phyloP scores from a whole-genome alignment of 169 alveolate species.

The Fabrea salina region DNA sequence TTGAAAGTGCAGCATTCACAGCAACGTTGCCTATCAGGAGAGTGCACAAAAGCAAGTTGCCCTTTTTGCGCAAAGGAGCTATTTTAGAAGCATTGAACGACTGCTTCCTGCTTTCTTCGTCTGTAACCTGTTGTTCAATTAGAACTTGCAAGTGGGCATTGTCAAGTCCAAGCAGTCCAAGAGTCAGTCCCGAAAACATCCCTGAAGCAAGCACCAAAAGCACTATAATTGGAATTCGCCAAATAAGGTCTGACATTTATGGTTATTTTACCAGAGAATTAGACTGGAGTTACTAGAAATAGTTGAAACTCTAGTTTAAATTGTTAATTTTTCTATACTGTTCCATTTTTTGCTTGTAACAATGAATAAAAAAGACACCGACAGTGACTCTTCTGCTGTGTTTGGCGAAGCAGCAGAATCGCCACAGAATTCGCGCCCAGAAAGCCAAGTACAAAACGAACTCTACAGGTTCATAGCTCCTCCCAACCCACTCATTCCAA shows the following conservation, averaged over 20 bases:
- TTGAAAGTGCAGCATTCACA: constrained; percentile 54
- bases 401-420: too few relatives aligned
- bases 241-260: constrained; percentile 33
- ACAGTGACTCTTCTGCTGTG: too few relatives aligned
- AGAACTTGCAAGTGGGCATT: constrained; percentile 43
- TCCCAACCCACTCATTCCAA: constrained; percentile 24
- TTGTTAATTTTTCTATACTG: too few relatives aligned
- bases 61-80: constrained; percentile 51
- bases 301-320: too few relatives aligned
- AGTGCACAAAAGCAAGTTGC: constrained; percentile 60
- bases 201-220: constrained; percentile 34
- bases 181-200: constrained; percentile 59
- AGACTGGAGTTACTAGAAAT: too few relatives aligned
- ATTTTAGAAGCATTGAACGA: constrained; percentile 48
- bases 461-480: constrained; percentile 27
- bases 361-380: too few relatives aligned
- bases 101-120: constrained; percentile 38
- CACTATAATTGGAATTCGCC: constrained; percentile 29
- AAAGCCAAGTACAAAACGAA: too few relatives aligned
- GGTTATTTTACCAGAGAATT: too few relatives aligned
- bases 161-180: constrained; percentile 63
- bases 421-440: too few relatives aligned
- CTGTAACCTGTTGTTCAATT: constrained; percentile 42
- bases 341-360: too few relatives aligned
- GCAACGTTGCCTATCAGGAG: constrained; percentile 63